Base-by-base conservation (phyloP, 306 rosid genomes). In the Cucumis hystrix region DNA sequence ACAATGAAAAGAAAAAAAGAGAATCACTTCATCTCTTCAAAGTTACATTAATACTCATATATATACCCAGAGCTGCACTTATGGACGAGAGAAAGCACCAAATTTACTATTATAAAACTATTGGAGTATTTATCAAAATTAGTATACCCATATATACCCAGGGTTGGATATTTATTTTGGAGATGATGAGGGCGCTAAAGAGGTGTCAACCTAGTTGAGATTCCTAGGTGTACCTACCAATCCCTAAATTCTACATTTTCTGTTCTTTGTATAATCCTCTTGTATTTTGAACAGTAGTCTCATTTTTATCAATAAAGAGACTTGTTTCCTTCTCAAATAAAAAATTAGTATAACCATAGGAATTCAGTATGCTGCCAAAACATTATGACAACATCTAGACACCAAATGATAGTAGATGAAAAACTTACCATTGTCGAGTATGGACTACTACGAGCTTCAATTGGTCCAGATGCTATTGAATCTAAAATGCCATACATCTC, bases 401-500 rank as follows among this genome's bases (percentile, higher is more conserved):
- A 43, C 39, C 33, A 71, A 58, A 23, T 16, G 58, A 58, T 17
- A 41, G 33, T 45, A 35, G 76, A 71, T 77, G 70, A 83, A 54
- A 62, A 61, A 85, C 88, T 84, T 88, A 79, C 98, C 96, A 93
- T 89, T 20, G 98, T 93, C 49, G 97, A 93, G 85, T 88, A 87
- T 81, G 79, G 80, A 83, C 98, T 93, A 79, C 64, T 80, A 39
- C 87, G 87, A 70, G 97, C 98, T 56, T 91, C 92, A 80, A 93
- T 77, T 74, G 97, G 98, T 71, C 98, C 97, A 73, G 97, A 88
- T 75, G 91, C 92, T 83, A 93, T 79, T 5, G 93, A 83, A 72
- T 91, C 96, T 79, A 93, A 82, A 80, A 88, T 71, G 49, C 97
- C 98, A 70, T 91, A 91, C 98, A 93, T 93, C 87, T 91, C 96